phyloP scores from a whole-genome alignment of 371 early-diverging fungal genomes.

The Smittium culicis region DNA sequence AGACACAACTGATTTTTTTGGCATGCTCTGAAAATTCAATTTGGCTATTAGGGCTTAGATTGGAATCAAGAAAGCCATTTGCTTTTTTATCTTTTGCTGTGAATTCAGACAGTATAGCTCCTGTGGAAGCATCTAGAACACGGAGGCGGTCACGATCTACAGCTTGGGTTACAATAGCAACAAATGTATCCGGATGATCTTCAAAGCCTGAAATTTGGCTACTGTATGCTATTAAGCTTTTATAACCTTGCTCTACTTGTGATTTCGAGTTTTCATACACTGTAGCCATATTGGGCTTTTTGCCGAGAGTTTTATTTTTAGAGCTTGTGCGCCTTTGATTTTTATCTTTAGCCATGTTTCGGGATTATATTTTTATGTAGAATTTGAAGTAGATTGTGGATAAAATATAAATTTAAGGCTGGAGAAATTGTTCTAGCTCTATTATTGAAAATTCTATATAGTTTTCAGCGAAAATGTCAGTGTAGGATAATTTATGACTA shows the following conservation, averaged over 20 bases:
- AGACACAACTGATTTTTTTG: slow-evolving; percentile 13
- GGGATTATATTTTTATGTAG: too few relatives aligned
- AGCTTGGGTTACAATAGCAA: slow-evolving; percentile 25
- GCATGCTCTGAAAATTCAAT: slow-evolving; percentile 8
- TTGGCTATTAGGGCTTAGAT: slow-evolving; percentile 19
- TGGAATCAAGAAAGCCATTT: background rate
- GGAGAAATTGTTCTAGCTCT: too few relatives aligned
- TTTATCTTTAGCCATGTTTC: too few relatives aligned
- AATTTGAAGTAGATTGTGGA: too few relatives aligned
- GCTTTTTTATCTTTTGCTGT: background rate
- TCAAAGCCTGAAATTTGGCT: background rate
- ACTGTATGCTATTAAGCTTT: background rate
- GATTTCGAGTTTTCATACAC: background rate
- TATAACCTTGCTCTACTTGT: background rate
- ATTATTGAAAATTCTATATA: too few relatives aligned
- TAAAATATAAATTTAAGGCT: too few relatives aligned
- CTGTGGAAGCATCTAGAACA: slow-evolving; percentile 24
- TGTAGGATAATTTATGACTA: too few relatives aligned
- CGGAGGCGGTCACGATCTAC: slow-evolving; percentile 22
- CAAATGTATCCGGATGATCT: background rate
- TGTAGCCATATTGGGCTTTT: too few relatives aligned
- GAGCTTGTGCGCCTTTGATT: too few relatives aligned
- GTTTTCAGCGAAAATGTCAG: too few relatives aligned
- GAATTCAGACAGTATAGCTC: slow-evolving; percentile 10
- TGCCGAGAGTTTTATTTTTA: too few relatives aligned